Evolutionary conservation across 2,329 filamentous ascomycete genomes (phyloP).

Genomic region (Colletotrichum musicola): DNA sequence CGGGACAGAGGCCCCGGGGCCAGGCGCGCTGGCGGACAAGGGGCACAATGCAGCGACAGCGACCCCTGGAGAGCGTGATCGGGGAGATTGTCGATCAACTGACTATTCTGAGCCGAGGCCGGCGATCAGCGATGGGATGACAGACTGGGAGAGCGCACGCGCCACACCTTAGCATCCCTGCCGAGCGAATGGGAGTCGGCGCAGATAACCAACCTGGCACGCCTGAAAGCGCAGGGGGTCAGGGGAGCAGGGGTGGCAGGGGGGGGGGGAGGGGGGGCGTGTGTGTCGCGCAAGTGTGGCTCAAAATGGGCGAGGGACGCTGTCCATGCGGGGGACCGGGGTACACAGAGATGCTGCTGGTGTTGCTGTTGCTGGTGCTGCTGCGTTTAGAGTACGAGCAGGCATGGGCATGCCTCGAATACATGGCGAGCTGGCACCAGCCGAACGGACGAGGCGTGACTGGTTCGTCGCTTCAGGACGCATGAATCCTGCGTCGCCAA

Average conservation of each 20-base stretch:
- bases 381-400: not conserved
- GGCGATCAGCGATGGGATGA: slow-evolving; percentile 39
- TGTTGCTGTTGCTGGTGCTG: no score
- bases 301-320: slow-evolving; percentile 10
- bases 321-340: slow-evolving; percentile 29
- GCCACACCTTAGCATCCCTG: slow-evolving; percentile 31
- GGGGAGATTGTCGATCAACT: slow-evolving; percentile 36
- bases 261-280: slow-evolving; percentile 14
- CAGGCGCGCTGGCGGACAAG: slow-evolving; percentile 16
- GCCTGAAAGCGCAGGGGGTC: not conserved
- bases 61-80: slow-evolving; percentile 32
- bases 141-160: slow-evolving; percentile 30
- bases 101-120: slow-evolving; percentile 35
- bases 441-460: slow-evolving; percentile 13
- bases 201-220: not conserved
- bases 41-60: slow-evolving; percentile 24
- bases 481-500: slow-evolving; percentile 26
- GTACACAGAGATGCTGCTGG: no score
- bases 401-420: slow-evolving; percentile 27
- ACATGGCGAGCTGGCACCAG: slow-evolving; percentile 15
- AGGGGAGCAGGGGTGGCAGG: not conserved
- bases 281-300: slow-evolving; percentile 24
- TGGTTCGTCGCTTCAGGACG: slow-evolving; percentile 21
- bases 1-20: not conserved
- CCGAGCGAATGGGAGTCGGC: slow-evolving; percentile 28